Percentiles rank a stretch among this genome's conserved stretches.
Evolutionary conservation across 352 stramenopile species (phyloP).

Genomic region (Peronospora destructor): DNA sequence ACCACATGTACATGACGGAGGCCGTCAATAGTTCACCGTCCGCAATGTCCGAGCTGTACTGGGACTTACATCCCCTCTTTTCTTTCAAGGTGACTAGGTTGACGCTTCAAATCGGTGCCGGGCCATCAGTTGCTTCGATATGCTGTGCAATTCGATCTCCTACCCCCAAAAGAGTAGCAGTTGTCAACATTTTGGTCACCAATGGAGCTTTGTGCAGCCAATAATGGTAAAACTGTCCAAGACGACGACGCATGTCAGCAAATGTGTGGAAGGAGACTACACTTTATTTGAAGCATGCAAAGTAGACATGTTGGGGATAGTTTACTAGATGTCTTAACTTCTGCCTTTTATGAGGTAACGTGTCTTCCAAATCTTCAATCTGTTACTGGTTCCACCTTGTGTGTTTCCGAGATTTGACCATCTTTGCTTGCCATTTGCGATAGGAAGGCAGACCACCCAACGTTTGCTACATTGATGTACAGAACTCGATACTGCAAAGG

Average conservation of each 20-base stretch:
- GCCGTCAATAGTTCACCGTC: constrained; percentile 81
- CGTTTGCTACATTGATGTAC: constrained; percentile 39
- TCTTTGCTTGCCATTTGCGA: constrained; percentile 34
- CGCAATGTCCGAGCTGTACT: constrained; percentile 44
- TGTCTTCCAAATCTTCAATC: constrained; percentile 15
- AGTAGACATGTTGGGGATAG: not conserved
- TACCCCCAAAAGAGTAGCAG: constrained; percentile 35
- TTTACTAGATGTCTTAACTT: not conserved
- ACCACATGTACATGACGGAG: constrained; percentile 87
- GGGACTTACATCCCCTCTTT: constrained; percentile 10
- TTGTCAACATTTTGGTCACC: constrained; percentile 47
- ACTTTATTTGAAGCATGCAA: constrained; percentile 11
- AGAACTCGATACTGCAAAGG: constrained; percentile 43
- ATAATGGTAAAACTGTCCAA: constrained; percentile 35
- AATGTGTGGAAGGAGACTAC: constrained; percentile 1
- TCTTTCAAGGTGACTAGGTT: constrained; percentile 1
- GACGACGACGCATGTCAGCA: constrained; percentile 19
- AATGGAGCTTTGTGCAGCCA: constrained; percentile 44
- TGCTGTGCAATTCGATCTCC: constrained; percentile 45
- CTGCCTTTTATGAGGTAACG: not conserved
- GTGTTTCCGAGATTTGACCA: constrained; percentile 3
- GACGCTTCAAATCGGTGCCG: not conserved
- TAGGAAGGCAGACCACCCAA: constrained; percentile 43
- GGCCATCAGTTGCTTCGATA: constrained; percentile 16
- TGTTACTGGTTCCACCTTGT: constrained; percentile 15